Base-by-base conservation (phyloP, 441 rosid species). In the Gossypium gossypioides region DNA sequence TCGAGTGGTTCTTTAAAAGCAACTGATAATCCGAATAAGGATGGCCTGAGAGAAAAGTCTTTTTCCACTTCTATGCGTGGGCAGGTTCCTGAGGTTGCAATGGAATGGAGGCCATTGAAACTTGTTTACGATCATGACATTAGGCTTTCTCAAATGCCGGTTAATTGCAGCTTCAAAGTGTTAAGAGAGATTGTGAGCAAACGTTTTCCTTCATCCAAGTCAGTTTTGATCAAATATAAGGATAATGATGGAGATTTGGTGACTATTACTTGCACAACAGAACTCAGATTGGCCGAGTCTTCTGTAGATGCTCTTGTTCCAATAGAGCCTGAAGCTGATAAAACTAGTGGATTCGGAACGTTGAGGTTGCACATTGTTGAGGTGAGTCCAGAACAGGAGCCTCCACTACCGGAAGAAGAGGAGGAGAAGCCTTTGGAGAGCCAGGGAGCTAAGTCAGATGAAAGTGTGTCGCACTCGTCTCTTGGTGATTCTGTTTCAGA, bases 201-300 rank as follows among this genome's bases (percentile, higher is more conserved):
- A 72, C 89, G 96, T 19, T 94, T 88, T 65, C 96, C 96, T 2
- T 84, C 97, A 27, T 91, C 97, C 0, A 89, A 88, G 82, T 81
- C 97, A 3, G 89, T 90, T 50, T 82, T 94, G 89, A 81, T 93
- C 34, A 93, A 93, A 82, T 91, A 87, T 59, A 93, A 84, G 75
- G 98, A 93, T 71, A 87, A 50, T 72, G 99, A 90, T 69, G 99
- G 97, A 40, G 97, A 94, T 81, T 88, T 94, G 84, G 93, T 94
- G 64, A 94, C 98, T 25, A 77, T 94, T 19, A 94, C 97, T 0
- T 86, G 82, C 51, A 88, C 92, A 0, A 72, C 85, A 1, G 97
- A 94, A 79, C 91, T 91, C 58, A 87, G 86, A 75, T 71, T 86
- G 80, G 97, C 97, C 1, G 97, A 89, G 82, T 69, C 85, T 65